Base-by-base conservation (phyloP, 2,329 filamentous ascomycete genomes). In the Dryadomyces quercus-mongolicae region DNA sequence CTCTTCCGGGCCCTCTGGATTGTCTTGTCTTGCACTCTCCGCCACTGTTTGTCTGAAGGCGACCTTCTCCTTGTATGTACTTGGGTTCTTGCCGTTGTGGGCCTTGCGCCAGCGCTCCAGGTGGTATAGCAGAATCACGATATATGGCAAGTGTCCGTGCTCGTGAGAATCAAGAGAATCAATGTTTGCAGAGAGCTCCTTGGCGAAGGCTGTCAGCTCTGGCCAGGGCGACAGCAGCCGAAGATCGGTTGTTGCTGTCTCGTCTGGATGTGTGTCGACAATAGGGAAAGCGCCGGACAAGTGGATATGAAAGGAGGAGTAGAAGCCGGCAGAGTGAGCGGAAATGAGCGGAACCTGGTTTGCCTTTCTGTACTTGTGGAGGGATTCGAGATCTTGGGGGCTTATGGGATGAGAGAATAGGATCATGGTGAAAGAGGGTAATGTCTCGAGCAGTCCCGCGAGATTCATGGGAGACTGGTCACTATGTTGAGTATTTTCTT, bases 201-300 rank as follows among this genome's bases (percentile, higher is more conserved):
- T 68, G 2, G 81, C 78, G 58, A 91, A 91, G 3, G 78, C 73
- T 2, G 74, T 66, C 15, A 98, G 77, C 65, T 93, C 91, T 20
- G 85, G 80, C 92, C 93, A 98, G 40, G 93, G 92, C 38, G 77
- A 79, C 5, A 95, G 72, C 13, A 98, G 75, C 51, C 93, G 84
- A 38, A 98, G 76, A 62, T 98, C 93, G 55, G 86, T 84, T 0
- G 82, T 93, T 8, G 88, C 83, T 43, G 88, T 87, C 44, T 88
- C 82, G 59, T 95, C 90, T 1, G 93, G 93, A 64, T 98, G 93
- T 47, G 93, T 97, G 66, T 98, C 92, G 58, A 98, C 87, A 55
- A 98, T 86, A 5, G 92, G 90, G 62, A 94, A 95, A 31, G 84
- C 81, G n/a, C 81, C 74, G 10, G 88, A 85, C 31, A 95, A 73